Evolutionary conservation across 2,329 filamentous ascomycete genomes (phyloP), one percentile per base, ranked within the genome.

Genomic region (Exophiala oligosperma): DNA sequence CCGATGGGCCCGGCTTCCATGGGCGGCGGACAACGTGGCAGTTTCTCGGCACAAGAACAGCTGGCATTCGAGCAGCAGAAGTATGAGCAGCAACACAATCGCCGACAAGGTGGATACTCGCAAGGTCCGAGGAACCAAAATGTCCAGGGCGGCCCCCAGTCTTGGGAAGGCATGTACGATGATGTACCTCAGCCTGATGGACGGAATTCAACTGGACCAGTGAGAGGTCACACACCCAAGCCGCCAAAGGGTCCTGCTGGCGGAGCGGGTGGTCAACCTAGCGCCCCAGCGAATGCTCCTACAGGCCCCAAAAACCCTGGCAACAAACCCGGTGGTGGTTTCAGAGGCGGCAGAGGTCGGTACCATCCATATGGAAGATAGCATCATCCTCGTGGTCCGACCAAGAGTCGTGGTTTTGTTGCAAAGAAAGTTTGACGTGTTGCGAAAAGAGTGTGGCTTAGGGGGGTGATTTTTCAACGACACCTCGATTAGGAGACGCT

Each of bases 111-210:
- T 47, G 48, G 49, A 17, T 62, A 60, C 21, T 59, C 59, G 14
- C 50, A 48, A 11, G 60, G 59, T 7, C 59, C 61, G 29, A 60
- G 53, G 12, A 50, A 57, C 26, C 56, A 56, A 44, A 67, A 69
- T 28, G 65, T 67, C 29, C 60, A 61, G 28, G 50, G 53, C 41
- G 85, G 85, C 14, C 88, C 89, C n/a, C 91, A 90, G 24, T 92
- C 88, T 41, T 97, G 92, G 92, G 93, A 97, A 73, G 93, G 93
- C 69, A 96, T 96, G 92, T 97, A 97, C 73, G 93, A 97, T 71
- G 93, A 97, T 72, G 90, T 92, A 1, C 92, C 92, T 14, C 91
- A 93, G 71, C 91, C 91, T 4, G 87, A 87, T n/a, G 74, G 79
- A 50, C 74, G 78, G 58, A 66, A 73, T 52, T 73, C 79, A 60